Percentiles rank a stretch among this genome's conserved stretches.
phyloP scores from a whole-genome alignment of 371 early-diverging fungal genomes.

The Homolaphlyctis polyrhiza region DNA sequence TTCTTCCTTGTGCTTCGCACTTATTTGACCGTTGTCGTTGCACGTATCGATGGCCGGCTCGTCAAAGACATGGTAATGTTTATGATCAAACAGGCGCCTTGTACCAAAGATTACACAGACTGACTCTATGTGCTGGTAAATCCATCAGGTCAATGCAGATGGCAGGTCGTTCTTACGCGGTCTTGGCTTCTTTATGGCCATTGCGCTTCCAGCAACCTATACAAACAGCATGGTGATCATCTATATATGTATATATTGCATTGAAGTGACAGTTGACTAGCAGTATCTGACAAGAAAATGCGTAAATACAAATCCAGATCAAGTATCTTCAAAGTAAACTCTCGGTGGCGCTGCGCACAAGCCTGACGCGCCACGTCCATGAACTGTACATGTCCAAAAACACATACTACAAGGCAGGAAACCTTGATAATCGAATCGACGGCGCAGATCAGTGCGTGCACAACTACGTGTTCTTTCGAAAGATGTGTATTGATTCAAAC shows the following conservation, averaged over 20 bases:
- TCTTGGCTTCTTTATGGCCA: slow-evolving; percentile 84
- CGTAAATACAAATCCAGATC: no score
- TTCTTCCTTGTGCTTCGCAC: slow-evolving; percentile 85
- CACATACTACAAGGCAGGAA: slow-evolving; percentile 47
- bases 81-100: slow-evolving; percentile 6
- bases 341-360: slow-evolving; percentile 38
- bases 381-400: slow-evolving; percentile 72
- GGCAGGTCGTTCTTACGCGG: slow-evolving; percentile 71
- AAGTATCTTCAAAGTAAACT: slow-evolving; percentile 40
- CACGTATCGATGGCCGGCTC: slow-evolving; percentile 44
- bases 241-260: not conserved
- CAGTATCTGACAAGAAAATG: no score
- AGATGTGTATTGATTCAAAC: no score
- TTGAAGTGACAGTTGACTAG: not conserved
- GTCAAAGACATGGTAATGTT: slow-evolving; percentile 71
- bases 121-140: not conserved
- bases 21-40: slow-evolving; percentile 77
- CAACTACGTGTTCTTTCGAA: not conserved
- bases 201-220: slow-evolving; percentile 91
- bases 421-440: slow-evolving; percentile 47
- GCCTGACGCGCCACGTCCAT: slow-evolving; percentile 39
- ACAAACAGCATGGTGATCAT: slow-evolving; percentile 88
- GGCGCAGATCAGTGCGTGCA: slow-evolving; percentile 37
- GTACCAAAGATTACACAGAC: not conserved
- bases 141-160: slow-evolving; percentile 60